Evolutionary conservation across 306 rosid species (phyloP).

Genomic region (Pterocarpus macrocarpus): DNA sequence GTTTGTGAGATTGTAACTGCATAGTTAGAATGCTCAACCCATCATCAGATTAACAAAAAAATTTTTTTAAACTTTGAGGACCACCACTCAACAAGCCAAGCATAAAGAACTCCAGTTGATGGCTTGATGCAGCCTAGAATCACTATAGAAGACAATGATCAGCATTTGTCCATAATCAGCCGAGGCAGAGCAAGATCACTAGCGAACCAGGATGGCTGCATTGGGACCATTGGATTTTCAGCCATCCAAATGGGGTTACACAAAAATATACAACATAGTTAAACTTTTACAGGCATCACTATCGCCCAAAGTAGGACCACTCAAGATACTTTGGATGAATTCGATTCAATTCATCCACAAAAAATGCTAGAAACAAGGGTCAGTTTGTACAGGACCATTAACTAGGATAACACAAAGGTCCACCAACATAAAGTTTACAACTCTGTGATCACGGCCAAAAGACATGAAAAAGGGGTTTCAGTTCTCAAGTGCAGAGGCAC

Average conservation of each 20-base stretch:
- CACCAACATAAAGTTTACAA: slow-evolving; percentile 37
- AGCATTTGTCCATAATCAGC: slow-evolving; percentile 14
- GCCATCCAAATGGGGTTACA: slow-evolving; percentile 33
- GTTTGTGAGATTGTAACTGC: neutral
- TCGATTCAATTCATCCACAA: neutral
- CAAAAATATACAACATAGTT: neutral
- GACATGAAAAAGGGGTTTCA: slow-evolving; percentile 25
- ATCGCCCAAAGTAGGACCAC: slow-evolving; percentile 33
- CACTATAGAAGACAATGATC: slow-evolving; percentile 38
- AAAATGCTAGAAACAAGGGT: slow-evolving; percentile 29
- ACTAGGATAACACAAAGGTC: neutral
- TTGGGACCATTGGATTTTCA: slow-evolving; percentile 37
- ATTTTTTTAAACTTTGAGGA: neutral
- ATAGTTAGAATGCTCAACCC: slow-evolving; percentile 5
- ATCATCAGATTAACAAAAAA: neutral
- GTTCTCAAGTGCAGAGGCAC: slow-evolving; percentile 15
- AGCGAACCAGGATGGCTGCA: slow-evolving; percentile 18
- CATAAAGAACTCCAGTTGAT: slow-evolving; percentile 16
- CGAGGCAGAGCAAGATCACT: neutral
- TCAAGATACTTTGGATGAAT: slow-evolving; percentile 24
- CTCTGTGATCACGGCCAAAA: slow-evolving; percentile 39
- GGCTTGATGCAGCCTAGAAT: slow-evolving; percentile 14
- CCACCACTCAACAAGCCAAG: slow-evolving; percentile 25
- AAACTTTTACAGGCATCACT: slow-evolving; percentile 18
- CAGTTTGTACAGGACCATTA: slow-evolving; percentile 24